Percentiles rank a stretch among this genome's conserved stretches.
These are phyloP conservation scores for Neurospora sp. DNA, from an alignment of 2,329 filamentous ascomycete genomes.

Conservation along the genomic window DNA sequence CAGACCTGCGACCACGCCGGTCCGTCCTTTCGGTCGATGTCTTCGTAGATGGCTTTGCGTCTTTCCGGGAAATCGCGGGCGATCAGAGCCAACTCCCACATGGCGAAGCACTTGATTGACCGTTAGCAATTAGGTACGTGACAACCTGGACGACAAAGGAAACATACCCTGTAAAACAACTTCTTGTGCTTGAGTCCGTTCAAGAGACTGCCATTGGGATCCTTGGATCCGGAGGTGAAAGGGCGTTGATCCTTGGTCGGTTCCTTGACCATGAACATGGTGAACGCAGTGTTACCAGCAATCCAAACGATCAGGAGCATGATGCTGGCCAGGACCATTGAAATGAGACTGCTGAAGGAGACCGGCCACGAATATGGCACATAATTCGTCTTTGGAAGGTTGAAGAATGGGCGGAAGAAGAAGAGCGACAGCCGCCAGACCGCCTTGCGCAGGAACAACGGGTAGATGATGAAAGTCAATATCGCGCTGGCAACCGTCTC, in stretches of 20 bases:
- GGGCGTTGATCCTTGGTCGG: constrained; percentile 79
- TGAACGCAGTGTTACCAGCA: constrained; percentile 66
- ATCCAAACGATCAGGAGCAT: constrained; percentile 68
- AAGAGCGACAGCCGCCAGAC: constrained; percentile 63
- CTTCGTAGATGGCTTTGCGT: constrained; percentile 72
- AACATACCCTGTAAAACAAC: constrained; percentile 56
- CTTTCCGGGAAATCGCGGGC: constrained; percentile 64
- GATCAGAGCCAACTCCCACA: constrained; percentile 84
- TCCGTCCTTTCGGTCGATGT: constrained; percentile 74
- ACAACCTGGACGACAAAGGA: neutral
- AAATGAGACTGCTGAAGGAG: constrained; percentile 44
- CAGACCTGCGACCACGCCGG: constrained; percentile 76
- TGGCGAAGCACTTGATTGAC: constrained; percentile 59
- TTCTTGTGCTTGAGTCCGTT: constrained; percentile 80
- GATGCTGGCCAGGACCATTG: constrained; percentile 51
- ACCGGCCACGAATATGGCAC: constrained; percentile 49
- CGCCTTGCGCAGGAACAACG: constrained; percentile 47
- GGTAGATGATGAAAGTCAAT: constrained; percentile 49
- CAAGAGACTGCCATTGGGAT: constrained; percentile 83
- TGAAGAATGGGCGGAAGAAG: constrained; percentile 64
- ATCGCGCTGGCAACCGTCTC: constrained; percentile 31
- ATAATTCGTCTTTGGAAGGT: constrained; percentile 62
- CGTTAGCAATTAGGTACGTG: constrained; percentile 7
- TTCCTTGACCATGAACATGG: constrained; percentile 67
- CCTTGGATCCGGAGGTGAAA: constrained; percentile 74